These are phyloP conservation scores for Linnemannia exigua DNA, from an alignment of 192 early-diverging fungal genomes.

Conservation along the genomic window DNA sequence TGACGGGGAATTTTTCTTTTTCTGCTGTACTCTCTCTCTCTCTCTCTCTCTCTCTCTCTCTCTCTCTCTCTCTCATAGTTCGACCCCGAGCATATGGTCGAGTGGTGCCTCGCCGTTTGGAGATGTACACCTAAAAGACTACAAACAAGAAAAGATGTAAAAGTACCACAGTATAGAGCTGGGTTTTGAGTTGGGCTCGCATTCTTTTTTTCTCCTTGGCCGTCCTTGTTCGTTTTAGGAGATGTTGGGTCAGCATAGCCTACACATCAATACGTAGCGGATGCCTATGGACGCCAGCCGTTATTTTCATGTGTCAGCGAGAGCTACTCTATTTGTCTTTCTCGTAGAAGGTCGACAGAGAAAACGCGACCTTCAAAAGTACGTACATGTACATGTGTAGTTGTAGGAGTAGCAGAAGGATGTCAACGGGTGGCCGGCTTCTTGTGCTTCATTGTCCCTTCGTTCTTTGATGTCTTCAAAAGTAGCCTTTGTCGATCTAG, in stretches of 20 bases:
- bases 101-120: background rate
- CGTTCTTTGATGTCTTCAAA: too few relatives aligned
- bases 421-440: too few relatives aligned
- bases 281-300: background rate
- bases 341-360: too few relatives aligned
- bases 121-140: background rate
- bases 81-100: background rate
- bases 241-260: constrained; percentile 1
- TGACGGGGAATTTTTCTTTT: background rate
- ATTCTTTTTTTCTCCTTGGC: background rate
- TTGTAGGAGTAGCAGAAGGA: too few relatives aligned
- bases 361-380: too few relatives aligned
- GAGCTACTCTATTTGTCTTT: too few relatives aligned
- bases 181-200: background rate
- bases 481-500: too few relatives aligned
- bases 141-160: background rate
- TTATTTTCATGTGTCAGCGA: background rate
- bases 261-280: background rate
- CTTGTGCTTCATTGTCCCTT: too few relatives aligned
- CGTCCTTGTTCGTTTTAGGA: constrained; percentile 1
- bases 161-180: too few relatives aligned
- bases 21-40: background rate
- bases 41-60: background rate
- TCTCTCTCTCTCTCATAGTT: background rate
- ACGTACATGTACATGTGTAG: too few relatives aligned